A percentile compares a stretch with the other conserved stretches of the same genome.
These are phyloP conservation scores for Fonsecaea nubica DNA, from an alignment of 2,329 filamentous ascomycete genomes.

Conservation along the genomic window DNA sequence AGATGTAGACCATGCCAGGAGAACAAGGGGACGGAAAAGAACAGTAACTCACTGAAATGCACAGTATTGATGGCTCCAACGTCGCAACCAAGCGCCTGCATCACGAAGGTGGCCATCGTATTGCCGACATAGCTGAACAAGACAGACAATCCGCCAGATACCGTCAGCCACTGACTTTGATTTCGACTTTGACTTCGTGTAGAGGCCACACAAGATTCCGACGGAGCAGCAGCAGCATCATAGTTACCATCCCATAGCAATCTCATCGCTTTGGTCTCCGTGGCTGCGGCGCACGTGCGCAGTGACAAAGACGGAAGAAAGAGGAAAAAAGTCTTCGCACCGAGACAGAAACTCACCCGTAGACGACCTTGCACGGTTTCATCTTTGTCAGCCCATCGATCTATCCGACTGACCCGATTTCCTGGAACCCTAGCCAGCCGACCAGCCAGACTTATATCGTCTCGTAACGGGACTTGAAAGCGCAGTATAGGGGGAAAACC, in stretches of 20 bases:
- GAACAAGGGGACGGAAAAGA: not conserved
- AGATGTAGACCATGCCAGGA: not conserved
- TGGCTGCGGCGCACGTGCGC: not conserved
- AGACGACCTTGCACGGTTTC: slow-evolving; percentile 5
- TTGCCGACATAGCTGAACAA: slow-evolving; percentile 87
- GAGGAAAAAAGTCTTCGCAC: not conserved
- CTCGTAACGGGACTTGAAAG: not conserved
- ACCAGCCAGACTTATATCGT: not conserved
- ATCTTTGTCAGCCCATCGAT: not conserved
- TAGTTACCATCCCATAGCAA: not conserved
- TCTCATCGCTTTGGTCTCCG: not conserved
- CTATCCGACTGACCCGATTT: not conserved
- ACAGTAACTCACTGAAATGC: slow-evolving; percentile 78
- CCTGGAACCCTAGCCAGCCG: not conserved
- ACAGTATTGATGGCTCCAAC: slow-evolving; percentile 95
- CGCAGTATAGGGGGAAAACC: not conserved
- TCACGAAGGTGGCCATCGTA: slow-evolving; percentile 92
- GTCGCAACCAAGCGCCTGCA: slow-evolving; percentile 92
- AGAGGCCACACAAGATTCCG: not conserved
- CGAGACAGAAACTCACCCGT: slow-evolving; percentile 7
- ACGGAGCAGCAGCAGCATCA: not conserved
- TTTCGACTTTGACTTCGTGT: not conserved
- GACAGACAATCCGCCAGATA: not conserved
- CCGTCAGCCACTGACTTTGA: not conserved
- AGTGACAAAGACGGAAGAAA: not conserved